These are phyloP conservation scores for Fusarium liriodendri DNA, from an alignment of 2,329 filamentous ascomycete genomes.

Conservation along the genomic window DNA sequence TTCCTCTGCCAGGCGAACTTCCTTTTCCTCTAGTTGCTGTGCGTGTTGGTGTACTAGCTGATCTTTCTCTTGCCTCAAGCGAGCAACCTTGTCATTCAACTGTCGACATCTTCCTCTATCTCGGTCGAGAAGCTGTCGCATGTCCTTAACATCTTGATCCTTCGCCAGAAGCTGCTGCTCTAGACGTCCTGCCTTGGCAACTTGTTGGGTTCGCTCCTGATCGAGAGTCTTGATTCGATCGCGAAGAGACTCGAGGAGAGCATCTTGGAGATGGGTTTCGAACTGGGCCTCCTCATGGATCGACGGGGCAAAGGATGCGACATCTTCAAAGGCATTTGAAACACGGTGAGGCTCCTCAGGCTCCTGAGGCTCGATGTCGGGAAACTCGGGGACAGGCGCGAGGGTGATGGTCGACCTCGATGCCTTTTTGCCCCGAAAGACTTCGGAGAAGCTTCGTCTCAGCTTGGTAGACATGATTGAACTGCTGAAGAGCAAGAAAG, in stretches of 20 bases:
- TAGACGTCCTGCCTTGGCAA: neutral
- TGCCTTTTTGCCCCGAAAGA: neutral
- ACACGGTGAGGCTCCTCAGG: neutral
- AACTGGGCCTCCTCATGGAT: neutral
- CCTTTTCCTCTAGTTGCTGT: neutral
- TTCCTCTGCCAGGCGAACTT: neutral
- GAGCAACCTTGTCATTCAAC: neutral
- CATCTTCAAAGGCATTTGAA: neutral
- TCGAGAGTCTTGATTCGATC: neutral
- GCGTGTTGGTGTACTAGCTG: neutral
- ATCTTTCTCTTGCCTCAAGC: neutral
- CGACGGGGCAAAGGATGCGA: neutral
- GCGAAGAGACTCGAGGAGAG: neutral
- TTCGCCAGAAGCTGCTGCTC: neutral
- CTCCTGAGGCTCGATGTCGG: neutral
- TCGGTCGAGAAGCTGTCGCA: neutral
- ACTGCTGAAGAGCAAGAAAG: neutral
- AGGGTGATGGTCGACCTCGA: neutral
- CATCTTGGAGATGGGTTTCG: neutral
- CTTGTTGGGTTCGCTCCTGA: neutral
- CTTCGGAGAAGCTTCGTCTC: constrained; percentile 5
- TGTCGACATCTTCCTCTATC: neutral
- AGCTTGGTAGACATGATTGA: constrained; percentile 1
- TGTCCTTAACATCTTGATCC: neutral
- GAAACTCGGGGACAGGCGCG: neutral